Percentiles rank a stretch among this genome's conserved stretches.
phyloP scores from a whole-genome alignment of 2,329 filamentous ascomycete genomes.

The Sclerotinia glacialis region DNA sequence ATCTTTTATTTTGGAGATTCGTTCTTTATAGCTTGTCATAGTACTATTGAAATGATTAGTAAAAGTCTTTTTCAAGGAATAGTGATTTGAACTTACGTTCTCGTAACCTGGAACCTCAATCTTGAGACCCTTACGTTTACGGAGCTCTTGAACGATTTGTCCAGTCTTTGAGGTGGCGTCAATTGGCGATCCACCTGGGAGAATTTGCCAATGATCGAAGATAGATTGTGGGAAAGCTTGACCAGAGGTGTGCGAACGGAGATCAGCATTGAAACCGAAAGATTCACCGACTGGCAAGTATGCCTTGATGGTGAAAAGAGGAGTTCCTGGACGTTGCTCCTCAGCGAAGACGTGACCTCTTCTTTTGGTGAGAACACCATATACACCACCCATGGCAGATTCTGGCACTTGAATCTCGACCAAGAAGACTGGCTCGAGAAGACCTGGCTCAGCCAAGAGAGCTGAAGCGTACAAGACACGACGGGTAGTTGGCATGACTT shows the following conservation, averaged over 20 bases:
- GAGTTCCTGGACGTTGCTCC: conserved; percentile 97
- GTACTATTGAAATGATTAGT: conserved; percentile 64
- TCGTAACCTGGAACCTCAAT: conserved; percentile 85
- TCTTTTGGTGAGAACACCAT: conserved; percentile 95
- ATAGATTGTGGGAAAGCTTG: conserved; percentile 99
- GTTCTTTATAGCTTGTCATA: conserved; percentile 92
- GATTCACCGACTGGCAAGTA: conserved; percentile 97
- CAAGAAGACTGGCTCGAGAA: conserved; percentile 97
- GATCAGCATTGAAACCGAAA: conserved; percentile 98
- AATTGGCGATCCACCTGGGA: conserved; percentile 89
- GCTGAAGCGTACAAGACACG: conserved; percentile 94
- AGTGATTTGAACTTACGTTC: conserved; percentile 69
- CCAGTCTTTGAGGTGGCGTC: conserved; percentile 81
- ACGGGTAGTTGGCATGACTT: conserved; percentile 96
- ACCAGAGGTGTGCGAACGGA: conserved; percentile 87
- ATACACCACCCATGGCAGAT: conserved; percentile 99
- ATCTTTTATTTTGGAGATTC: conserved; percentile 37
- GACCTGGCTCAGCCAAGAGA: conserved; percentile 84
- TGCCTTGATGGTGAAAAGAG: conserved; percentile 98
- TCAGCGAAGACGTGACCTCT: conserved; percentile 99
- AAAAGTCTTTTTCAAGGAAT: conserved; percentile 21
- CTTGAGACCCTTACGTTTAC: conserved; percentile 99
- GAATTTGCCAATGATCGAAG: conserved; percentile 98
- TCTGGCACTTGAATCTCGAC: conserved; percentile 99
- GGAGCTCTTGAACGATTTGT: conserved; percentile 80